Percentiles rank a stretch among this genome's conserved stretches.
Conservation (phyloP, 371 early-diverging fungal species). For the Mucor indicus region DNA sequence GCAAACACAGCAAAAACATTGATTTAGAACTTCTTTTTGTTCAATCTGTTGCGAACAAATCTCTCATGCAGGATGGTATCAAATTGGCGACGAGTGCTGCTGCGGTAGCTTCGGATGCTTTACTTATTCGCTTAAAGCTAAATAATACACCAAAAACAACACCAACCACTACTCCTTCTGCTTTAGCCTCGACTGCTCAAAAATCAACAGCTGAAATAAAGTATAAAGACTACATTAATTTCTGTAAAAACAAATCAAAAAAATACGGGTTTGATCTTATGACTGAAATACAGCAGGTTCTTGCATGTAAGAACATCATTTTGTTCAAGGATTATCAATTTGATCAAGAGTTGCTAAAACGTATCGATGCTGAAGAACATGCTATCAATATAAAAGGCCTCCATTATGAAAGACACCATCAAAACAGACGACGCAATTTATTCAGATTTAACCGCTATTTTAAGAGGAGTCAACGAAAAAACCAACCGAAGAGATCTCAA, state of each 20-base stretch:
- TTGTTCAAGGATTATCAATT: constrained; percentile 4
- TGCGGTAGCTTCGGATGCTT: constrained; percentile 8
- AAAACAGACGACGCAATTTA: no score
- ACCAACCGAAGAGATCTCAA: no score
- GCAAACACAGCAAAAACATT: constrained; percentile 7
- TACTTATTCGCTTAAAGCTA: constrained; percentile 11
- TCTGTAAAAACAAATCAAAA: constrained; percentile 12
- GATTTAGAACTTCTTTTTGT: constrained; percentile 4
- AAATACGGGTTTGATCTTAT: constrained; percentile 11
- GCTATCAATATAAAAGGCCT: no score
- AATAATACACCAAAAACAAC: constrained; percentile 10
- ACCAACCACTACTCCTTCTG: constrained; percentile 4
- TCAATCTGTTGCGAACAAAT: constrained; percentile 8
- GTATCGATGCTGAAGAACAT: no score
- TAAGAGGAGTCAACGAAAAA: no score
- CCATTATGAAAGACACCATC: no score
- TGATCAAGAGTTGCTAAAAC: no score
- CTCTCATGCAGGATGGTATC: constrained; percentile 2
- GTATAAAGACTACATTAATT: constrained; percentile 8
- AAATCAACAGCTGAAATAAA: constrained; percentile 8
- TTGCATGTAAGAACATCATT: constrained; percentile 10
- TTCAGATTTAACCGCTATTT: no score
- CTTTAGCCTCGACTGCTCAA: constrained; percentile 10
- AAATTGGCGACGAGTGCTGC: constrained; percentile 11
- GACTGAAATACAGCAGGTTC: constrained; percentile 9